Conservation (phyloP, 306 rosid genomes). For the Betula pendula region DNA sequence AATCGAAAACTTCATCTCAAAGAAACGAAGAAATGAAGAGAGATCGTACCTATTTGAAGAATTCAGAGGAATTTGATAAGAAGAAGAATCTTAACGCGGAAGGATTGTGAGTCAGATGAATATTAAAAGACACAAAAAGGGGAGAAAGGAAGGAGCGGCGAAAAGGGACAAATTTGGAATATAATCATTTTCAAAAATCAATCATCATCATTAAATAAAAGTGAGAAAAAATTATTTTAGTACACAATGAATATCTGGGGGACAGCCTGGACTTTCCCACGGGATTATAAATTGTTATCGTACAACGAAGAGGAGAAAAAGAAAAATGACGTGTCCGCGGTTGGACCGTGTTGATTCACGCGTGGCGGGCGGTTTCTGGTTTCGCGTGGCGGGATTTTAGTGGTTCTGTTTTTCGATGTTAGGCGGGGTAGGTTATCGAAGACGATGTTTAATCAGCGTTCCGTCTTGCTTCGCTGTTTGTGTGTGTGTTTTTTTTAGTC, state of each 20-base stretch:
- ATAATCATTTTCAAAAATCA: conserved; percentile 27
- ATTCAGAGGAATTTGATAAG: not conserved
- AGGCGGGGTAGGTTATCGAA: not conserved
- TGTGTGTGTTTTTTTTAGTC: too few relatives aligned
- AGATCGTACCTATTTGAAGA: conserved; percentile 33
- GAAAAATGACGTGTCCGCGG: not conserved
- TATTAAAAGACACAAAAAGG: conserved; percentile 28
- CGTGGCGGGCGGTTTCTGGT: conserved; percentile 10
- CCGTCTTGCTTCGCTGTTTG: not conserved
- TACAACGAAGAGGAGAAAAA: not conserved
- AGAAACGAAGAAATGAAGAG: not conserved
- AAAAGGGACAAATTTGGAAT: conserved; percentile 48
- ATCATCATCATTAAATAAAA: not conserved
- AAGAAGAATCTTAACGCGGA: conserved; percentile 51
- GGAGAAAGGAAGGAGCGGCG: conserved; percentile 46
- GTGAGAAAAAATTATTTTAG: not conserved
- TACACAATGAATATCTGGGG: not conserved
- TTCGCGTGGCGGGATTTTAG: not conserved
- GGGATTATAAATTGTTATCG: not conserved
- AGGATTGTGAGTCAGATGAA: conserved; percentile 19
- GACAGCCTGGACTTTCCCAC: not conserved
- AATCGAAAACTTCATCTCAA: not conserved
- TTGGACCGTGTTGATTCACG: not conserved
- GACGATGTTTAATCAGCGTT: not conserved
- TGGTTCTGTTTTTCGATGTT: conserved; percentile 24